Conservation (phyloP, 2,329 filamentous ascomycete genomes). For the Arthrinium puccinioides region DNA sequence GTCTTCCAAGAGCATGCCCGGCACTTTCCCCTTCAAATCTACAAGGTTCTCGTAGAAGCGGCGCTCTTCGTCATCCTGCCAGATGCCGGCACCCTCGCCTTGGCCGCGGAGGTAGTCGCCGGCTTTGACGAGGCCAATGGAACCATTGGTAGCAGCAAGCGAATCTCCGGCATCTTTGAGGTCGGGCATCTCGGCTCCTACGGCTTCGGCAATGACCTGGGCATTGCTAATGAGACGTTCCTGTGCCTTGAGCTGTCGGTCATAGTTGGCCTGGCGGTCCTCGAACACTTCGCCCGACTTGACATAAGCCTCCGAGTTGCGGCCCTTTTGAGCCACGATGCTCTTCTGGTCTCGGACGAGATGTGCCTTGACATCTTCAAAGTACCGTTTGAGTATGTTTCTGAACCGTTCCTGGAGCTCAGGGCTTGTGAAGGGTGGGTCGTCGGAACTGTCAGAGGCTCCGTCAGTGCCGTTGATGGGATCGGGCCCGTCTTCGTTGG, state of each 20-base stretch:
- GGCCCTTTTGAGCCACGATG: conserved; percentile 76
- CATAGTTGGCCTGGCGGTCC: conserved; percentile 90
- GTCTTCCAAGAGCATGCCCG: conserved; percentile 87
- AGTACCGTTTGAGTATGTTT: conserved; percentile 78
- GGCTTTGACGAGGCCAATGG: conserved; percentile 89
- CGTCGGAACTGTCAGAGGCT: conserved; percentile 40
- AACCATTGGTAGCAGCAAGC: conserved; percentile 58
- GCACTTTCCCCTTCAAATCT: conserved; percentile 92
- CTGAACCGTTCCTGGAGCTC: conserved; percentile 81
- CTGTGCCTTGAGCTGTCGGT: conserved; percentile 86
- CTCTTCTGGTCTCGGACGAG: conserved; percentile 87
- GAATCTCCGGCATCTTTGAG: conserved; percentile 74
- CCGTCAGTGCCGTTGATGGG: conserved; percentile 44
- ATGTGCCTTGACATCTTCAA: conserved; percentile 87
- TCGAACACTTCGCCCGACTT: conserved; percentile 98
- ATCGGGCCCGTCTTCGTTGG: conserved; percentile 34
- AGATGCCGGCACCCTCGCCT: conserved; percentile 86
- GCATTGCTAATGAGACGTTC: conserved; percentile 87
- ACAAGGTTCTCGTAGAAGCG: conserved; percentile 97
- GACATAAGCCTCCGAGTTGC: conserved; percentile 96
- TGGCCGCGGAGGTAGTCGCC: conserved; percentile 88
- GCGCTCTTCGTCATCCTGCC: conserved; percentile 97
- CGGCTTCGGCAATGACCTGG: conserved; percentile 80
- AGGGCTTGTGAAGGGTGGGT: conserved; percentile 66
- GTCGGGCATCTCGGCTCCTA: conserved; percentile 90